Base-by-base conservation (phyloP, 78 protist species). In the Chrysochromulina tobinii region DNA sequence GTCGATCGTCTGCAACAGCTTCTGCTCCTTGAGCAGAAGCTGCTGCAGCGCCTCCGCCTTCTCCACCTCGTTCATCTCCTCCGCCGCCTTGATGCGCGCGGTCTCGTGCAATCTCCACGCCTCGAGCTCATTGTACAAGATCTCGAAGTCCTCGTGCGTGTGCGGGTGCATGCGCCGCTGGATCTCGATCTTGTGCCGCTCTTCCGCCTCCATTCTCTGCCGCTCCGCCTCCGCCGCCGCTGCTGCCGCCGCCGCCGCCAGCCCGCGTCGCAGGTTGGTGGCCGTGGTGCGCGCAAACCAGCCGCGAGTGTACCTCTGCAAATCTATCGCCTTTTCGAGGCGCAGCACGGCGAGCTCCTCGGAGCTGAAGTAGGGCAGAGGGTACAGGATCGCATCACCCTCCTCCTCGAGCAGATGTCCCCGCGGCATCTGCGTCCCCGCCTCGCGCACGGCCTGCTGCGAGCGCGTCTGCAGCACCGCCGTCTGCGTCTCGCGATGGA, bases 161-260 rank as follows among this genome's bases (percentile, higher is more conserved):
- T 77, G 67, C n/a, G 97, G 97, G 81, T 95, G 90, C 90, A 87
- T 96, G n/a, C 96, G 84, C 15, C 97, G 59, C 54, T 92, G 93
- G 57, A 96, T 88, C 89, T 94, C 96, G 12, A 55, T 25, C 1
- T 53, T 50, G 27, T 87, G 86, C 27, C 5, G 6, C 15, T 38
- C 75, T 53, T 94, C 92, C 14, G 68, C 91, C 55, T 25, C 94
- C 48, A 1, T 17, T 11, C 4, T 53, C 7, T 57, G 68, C 68
- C 50, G 27, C 61, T 84, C 84, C 50, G 88, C 87, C 14, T 0
- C 38, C 61, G 0, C 25, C 57, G 4, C n/a, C 17, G 87, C 15
- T 53, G 5, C 81, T 2, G 1, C 38, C n/a, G 0, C 27, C n/a
- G 1, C 5, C 64, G 0, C 87, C 55, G 84, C 85, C 6, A 0